phyloP scores from a whole-genome alignment of 306 rosid genomes.

The Malus sylvestris region DNA sequence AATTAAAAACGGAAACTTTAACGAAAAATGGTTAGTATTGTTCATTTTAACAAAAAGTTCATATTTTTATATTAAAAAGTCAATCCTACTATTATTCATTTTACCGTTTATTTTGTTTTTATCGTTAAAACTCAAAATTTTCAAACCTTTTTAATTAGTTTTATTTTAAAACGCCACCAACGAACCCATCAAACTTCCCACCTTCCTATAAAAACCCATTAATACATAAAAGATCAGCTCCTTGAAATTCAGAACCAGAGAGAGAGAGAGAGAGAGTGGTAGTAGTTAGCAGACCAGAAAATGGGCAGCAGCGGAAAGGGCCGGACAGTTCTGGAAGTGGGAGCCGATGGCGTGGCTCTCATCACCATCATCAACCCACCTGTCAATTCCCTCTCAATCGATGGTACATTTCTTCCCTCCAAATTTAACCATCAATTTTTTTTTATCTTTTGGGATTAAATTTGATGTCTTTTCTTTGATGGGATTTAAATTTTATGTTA shows the following conservation, averaged over 20 bases:
- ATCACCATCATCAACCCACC: constrained; percentile 94
- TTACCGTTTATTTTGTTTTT: too few relatives aligned
- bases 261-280: neutral
- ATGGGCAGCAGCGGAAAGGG: constrained; percentile 59
- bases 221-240: neutral
- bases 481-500: neutral
- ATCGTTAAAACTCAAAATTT: too few relatives aligned
- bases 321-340: constrained; percentile 61
- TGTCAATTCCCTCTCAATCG: constrained; percentile 87
- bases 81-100: too few relatives aligned
- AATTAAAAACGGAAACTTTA: neutral
- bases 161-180: neutral
- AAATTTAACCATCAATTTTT: neutral
- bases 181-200: neutral
- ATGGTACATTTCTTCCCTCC: constrained; percentile 39
- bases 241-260: neutral
- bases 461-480: neutral
- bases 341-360: constrained; percentile 81
- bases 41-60: too few relatives aligned
- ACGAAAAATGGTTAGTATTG: too few relatives aligned
- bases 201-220: neutral
- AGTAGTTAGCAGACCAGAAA: neutral
- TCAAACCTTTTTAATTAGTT: too few relatives aligned
- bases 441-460: neutral
- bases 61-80: too few relatives aligned